These are phyloP conservation scores for Kwoniella heveanensis DNA, from an alignment of 768 basidiomycete genomes.

Conservation along the genomic window DNA sequence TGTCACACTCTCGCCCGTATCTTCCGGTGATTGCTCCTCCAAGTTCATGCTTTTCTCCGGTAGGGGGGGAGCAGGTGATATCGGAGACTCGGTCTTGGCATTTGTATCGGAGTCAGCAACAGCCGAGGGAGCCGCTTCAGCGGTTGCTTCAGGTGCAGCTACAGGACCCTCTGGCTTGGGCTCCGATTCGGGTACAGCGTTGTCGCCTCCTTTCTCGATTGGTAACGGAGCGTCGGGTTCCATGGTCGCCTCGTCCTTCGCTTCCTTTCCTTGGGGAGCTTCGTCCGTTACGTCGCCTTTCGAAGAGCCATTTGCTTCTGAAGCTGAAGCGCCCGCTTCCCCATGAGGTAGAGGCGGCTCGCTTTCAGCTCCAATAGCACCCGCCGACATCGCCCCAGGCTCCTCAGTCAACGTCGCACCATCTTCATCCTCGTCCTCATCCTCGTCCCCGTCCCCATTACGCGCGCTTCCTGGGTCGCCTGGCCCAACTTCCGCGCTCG, in stretches of 20 bases:
- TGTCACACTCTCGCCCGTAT: no score
- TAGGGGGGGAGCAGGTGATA: no score
- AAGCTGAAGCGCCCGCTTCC: not conserved
- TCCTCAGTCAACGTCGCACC: conserved; percentile 13
- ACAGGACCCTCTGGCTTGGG: no score
- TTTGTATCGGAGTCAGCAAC: no score
- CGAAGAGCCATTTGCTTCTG: not conserved
- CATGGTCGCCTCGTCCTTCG: not conserved
- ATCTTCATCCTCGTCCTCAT: conserved; percentile 25
- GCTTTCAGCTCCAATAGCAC: not conserved
- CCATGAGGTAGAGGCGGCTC: not conserved
- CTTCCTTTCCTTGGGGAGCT: not conserved
- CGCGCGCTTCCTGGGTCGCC: not conserved
- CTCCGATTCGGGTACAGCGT: no score
- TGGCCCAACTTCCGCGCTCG: not conserved
- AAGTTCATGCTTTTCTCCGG: no score
- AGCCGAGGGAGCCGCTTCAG: no score
- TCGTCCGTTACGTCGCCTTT: not conserved
- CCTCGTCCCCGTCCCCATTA: conserved; percentile 17
- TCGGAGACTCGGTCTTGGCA: no score
- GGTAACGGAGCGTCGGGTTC: not conserved
- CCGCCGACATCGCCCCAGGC: not conserved
- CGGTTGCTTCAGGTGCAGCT: no score
- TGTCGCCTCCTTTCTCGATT: not conserved
- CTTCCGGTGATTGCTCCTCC: not conserved